Conservation (phyloP, 225 moss, liverwort and hornwort species). For the Antitrichia curtipendula region DNA sequence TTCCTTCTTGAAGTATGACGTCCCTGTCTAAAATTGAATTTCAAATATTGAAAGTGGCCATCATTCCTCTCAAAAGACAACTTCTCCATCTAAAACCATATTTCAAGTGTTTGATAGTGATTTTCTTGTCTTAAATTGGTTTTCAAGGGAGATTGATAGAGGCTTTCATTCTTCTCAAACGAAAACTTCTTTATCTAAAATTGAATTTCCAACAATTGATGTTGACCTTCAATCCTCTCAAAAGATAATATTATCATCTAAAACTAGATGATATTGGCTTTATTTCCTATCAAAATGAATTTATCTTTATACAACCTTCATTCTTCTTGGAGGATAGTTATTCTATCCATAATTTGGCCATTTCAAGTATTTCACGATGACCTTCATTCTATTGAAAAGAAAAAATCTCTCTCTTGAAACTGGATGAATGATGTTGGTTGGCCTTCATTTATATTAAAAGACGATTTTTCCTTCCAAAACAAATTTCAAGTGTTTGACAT, state of each 20-base stretch:
- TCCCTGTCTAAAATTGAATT: accelerated
- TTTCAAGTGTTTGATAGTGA: not conserved
- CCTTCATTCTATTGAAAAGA: not conserved
- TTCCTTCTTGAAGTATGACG: accelerated
- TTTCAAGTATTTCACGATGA: not conserved
- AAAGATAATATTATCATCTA: not conserved
- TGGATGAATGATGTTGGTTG: accelerated
- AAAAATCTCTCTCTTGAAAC: too few relatives aligned
- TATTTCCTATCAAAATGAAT: not conserved
- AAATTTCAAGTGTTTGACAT: not conserved
- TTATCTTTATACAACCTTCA: not conserved
- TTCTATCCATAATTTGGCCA: not conserved
- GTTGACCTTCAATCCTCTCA: not conserved
- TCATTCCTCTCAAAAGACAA: not conserved
- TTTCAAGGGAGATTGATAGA: too few relatives aligned
- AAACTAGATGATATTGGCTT: not conserved
- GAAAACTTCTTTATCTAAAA: not conserved
- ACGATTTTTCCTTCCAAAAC: not conserved
- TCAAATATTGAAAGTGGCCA: not conserved
- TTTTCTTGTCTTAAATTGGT: too few relatives aligned
- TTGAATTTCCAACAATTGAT: not conserved
- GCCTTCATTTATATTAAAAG: not conserved
- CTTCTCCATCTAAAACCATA: not conserved
- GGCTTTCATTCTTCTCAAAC: not conserved
- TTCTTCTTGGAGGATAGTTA: not conserved